Evolutionary conservation across 106 monocot genomes (phyloP), one percentile per base, ranked within the genome.

Genomic region (Apostasia ramifera): DNA sequence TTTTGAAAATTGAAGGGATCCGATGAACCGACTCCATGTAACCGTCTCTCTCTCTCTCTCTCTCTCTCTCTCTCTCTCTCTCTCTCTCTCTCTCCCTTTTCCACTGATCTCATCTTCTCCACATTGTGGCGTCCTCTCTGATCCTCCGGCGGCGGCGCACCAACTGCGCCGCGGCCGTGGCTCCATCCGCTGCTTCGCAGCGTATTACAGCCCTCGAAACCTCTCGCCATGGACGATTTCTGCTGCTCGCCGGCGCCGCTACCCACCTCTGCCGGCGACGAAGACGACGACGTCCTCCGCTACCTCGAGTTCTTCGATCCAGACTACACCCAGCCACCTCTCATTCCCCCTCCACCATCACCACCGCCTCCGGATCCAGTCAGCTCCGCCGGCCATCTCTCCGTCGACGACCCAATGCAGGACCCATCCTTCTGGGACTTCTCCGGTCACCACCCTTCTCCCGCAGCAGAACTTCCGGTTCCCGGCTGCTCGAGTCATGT

Each of bases 281-380:
- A 48, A 8, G 11, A 65, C 47, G 65, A 65, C 13, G 65, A 47
- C 26, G 37, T 65, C 26, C 65, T 65, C 26, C 65, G 65, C 14
- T 65, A 11, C 37, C 65, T 65, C 6, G 50, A 50, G 50, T 50
- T 50, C 8, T 50, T 8, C 50, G 50, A 50, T 8, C 50, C 50
- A 4, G 50, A 50, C 50, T 50, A 5, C n/a, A 47, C 26, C 26
- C 26, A 26, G 26, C 26, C 26, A 65, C 15, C 45, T 65, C 48
- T 65, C 65, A 4, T 2, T 2, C 2, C 59, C 59, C 8, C 50
- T 50, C 50, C 50, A 38, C 2, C 5, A 0, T 6, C 15, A 2
- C 43, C 48, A 0, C 15, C 49, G 6, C 26, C 38, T 13, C 47
- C 65, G 47, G 37, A 26, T 26, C 26, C 26, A 26, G 26, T 26